A percentile compares a stretch with the other conserved stretches of the same genome.
These are phyloP conservation scores for Curvularia lunata DNA, from an alignment of 2,329 filamentous ascomycete genomes.

Conservation along the genomic window DNA sequence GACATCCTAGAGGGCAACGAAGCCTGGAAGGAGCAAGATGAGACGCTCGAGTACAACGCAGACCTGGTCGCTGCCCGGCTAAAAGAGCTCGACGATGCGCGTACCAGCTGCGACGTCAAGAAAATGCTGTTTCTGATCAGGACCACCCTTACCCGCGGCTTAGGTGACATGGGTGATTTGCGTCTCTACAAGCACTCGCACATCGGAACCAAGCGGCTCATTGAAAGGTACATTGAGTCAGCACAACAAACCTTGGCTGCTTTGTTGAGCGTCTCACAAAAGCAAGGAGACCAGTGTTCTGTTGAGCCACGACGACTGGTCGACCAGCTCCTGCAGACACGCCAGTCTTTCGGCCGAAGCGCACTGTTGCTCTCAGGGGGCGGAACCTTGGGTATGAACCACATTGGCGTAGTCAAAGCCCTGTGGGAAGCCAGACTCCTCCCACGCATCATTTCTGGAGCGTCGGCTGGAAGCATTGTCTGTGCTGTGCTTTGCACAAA, in stretches of 20 bases:
- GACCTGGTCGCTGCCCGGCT: slow-evolving; percentile 73
- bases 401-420: slow-evolving; percentile 85
- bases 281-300: slow-evolving; percentile 55
- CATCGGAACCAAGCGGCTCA: slow-evolving; percentile 83
- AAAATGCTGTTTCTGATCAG: slow-evolving; percentile 82
- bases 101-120: slow-evolving; percentile 72
- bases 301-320: slow-evolving; percentile 67
- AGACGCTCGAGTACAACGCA: slow-evolving; percentile 74
- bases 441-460: slow-evolving; percentile 85
- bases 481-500: slow-evolving; percentile 79
- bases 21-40: slow-evolving; percentile 74
- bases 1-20: slow-evolving; percentile 82
- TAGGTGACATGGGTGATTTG: slow-evolving; percentile 85
- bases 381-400: slow-evolving; percentile 89
- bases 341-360: slow-evolving; percentile 84
- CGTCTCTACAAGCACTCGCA: slow-evolving; percentile 84
- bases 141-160: slow-evolving; percentile 77
- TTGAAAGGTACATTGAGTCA: slow-evolving; percentile 85
- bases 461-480: slow-evolving; percentile 87
- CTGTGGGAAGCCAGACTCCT: slow-evolving; percentile 77
- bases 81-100: slow-evolving; percentile 74
- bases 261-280: slow-evolving; percentile 68
- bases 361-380: slow-evolving; percentile 84
- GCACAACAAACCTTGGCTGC: slow-evolving; percentile 75
- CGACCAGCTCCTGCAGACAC: slow-evolving; percentile 72